phyloP scores from a whole-genome alignment of 2,329 filamentous ascomycete genomes.

The Aureobasidium sp. region DNA sequence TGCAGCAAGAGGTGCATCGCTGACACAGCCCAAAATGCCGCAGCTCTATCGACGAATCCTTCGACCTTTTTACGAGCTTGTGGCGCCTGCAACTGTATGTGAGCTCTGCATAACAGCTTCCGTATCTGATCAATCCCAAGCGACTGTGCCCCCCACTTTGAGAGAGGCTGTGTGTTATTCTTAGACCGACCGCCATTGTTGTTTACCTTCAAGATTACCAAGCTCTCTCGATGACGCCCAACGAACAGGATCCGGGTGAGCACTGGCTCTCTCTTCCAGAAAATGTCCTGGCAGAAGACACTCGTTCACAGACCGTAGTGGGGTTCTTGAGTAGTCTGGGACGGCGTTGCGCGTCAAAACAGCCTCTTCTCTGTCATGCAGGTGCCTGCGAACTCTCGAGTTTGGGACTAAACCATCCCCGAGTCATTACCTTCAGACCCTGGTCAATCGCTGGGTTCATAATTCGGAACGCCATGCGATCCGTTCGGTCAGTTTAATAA shows the following conservation, averaged over 20 bases:
- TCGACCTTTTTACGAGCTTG: neutral
- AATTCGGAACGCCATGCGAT: slow-evolving; percentile 6
- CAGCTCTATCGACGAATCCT: neutral
- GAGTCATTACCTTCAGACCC: slow-evolving; percentile 1
- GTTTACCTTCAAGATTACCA: slow-evolving; percentile 1
- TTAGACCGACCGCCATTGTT: neutral
- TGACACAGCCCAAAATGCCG: neutral
- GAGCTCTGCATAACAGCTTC: slow-evolving; percentile 3
- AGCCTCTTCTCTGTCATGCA: slow-evolving; percentile 4
- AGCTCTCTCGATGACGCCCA: neutral
- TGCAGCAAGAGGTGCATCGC: neutral
- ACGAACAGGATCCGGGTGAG: neutral
- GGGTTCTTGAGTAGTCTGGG: neutral
- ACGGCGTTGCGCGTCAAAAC: slow-evolving; percentile 1
- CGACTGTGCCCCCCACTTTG: neutral
- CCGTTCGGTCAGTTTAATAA: slow-evolving; percentile 9
- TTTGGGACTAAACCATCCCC: slow-evolving; percentile 3
- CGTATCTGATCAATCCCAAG: neutral
- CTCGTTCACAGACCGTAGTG: neutral
- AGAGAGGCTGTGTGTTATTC: slow-evolving; percentile 8
- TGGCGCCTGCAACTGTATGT: slow-evolving; percentile 3
- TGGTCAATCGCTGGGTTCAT: neutral
- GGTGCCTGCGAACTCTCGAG: slow-evolving; percentile 6
- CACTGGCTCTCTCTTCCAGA: neutral
- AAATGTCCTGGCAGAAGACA: neutral